Evolutionary conservation across 2,329 filamentous ascomycete genomes (phyloP).

Genomic region (Metarhizium sp.): DNA sequence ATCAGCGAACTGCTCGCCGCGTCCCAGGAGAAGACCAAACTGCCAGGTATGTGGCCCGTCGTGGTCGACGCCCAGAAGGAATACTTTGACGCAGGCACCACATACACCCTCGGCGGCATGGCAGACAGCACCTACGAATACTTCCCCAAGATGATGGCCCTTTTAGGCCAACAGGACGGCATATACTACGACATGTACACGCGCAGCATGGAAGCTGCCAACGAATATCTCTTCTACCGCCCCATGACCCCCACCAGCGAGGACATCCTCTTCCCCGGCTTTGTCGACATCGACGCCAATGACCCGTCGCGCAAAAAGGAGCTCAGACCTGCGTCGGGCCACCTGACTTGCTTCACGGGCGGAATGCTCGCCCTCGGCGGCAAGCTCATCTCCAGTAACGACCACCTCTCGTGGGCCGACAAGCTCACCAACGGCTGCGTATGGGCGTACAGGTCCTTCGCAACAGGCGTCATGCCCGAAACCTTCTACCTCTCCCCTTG

Average conservation of each 20-base stretch:
- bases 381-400: conserved; percentile 48
- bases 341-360: conserved; percentile 45
- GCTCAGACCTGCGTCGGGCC: conserved; percentile 3
- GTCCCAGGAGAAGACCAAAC: conserved; percentile 54
- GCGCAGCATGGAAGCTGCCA: conserved; percentile 47
- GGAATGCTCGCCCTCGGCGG: conserved; percentile 61
- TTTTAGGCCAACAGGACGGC: conserved; percentile 51
- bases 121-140: conserved; percentile 53
- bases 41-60: conserved; percentile 69
- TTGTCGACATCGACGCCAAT: conserved; percentile 29
- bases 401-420: conserved; percentile 53
- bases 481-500: conserved; percentile 34
- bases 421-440: conserved; percentile 60
- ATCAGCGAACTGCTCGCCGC: conserved; percentile 58
- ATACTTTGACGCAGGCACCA: conserved; percentile 26
- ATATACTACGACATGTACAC: conserved; percentile 58
- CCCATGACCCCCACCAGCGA: conserved; percentile 53
- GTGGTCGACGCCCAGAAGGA: conserved; percentile 49
- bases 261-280: conserved; percentile 55
- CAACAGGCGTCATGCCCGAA: conserved; percentile 51
- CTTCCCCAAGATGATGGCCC: conserved; percentile 50
- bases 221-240: conserved; percentile 57
- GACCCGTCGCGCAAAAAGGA: conserved; percentile 22
- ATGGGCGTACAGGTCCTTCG: conserved; percentile 56
- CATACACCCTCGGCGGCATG: conserved; percentile 41